These are phyloP conservation scores for Suillus lakei DNA, from an alignment of 768 basidiomycete species.

Conservation along the genomic window DNA sequence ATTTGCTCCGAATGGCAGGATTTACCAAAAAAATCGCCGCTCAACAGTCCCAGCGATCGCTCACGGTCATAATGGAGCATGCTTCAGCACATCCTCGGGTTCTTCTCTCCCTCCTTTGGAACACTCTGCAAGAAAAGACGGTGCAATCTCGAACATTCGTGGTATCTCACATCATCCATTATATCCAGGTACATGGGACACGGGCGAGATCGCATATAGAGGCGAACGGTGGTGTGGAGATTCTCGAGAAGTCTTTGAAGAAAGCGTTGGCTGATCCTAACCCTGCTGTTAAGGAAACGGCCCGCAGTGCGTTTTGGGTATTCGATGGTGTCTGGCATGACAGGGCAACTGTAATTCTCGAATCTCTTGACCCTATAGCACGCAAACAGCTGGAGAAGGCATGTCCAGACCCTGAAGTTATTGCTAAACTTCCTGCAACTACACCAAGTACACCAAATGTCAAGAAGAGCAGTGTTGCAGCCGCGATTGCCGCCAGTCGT, in stretches of 20 bases:
- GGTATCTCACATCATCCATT: slow-evolving; percentile 73
- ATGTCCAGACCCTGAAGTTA: slow-evolving; percentile 63
- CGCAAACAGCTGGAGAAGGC: slow-evolving; percentile 87
- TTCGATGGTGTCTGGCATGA: slow-evolving; percentile 80
- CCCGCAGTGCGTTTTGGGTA: slow-evolving; percentile 78
- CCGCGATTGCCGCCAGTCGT: slow-evolving; percentile 88
- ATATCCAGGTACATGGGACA: slow-evolving; percentile 73
- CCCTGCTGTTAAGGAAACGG: slow-evolving; percentile 74
- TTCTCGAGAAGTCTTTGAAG: slow-evolving; percentile 74
- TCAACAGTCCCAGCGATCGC: slow-evolving; percentile 79
- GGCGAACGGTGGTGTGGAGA: slow-evolving; percentile 65
- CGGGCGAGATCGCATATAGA: slow-evolving; percentile 73
- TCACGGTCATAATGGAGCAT: slow-evolving; percentile 68
- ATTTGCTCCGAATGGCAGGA: slow-evolving; percentile 83
- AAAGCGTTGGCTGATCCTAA: slow-evolving; percentile 80
- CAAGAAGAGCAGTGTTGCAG: slow-evolving; percentile 85
- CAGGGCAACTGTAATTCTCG: slow-evolving; percentile 64
- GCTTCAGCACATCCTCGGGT: slow-evolving; percentile 74
- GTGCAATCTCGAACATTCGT: slow-evolving; percentile 72
- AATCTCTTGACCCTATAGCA: slow-evolving; percentile 65
- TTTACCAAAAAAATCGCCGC: slow-evolving; percentile 93
- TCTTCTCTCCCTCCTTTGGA: slow-evolving; percentile 70
- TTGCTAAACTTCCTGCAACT: slow-evolving; percentile 43
- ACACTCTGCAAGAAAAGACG: slow-evolving; percentile 78
- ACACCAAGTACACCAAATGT: slow-evolving; percentile 52